Conservation (phyloP, 345 rosid species). For the Pugionium cornutum region DNA sequence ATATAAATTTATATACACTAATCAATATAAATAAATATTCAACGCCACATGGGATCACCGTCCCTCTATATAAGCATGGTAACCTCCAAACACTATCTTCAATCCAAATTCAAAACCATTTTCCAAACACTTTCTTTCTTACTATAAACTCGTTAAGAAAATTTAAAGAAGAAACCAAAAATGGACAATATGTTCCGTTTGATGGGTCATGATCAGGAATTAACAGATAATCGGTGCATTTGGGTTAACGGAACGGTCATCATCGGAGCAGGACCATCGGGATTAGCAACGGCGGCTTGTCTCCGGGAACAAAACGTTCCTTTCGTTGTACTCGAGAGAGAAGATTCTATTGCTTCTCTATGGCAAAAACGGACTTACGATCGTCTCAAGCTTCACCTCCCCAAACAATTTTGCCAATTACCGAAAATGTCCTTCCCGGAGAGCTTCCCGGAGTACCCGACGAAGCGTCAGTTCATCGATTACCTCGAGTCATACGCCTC, state of each 20-base stretch:
- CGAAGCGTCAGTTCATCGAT: constrained; percentile 62
- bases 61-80: constrained; percentile 31
- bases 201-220: constrained; percentile 47
- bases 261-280: too few species aligned
- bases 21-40: constrained; percentile 27
- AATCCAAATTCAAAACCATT: constrained; percentile 34
- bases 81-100: constrained; percentile 27
- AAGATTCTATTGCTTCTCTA: constrained; percentile 81
- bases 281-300: constrained; percentile 56
- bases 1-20: not conserved
- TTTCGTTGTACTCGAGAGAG: constrained; percentile 67
- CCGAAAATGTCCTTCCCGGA: constrained; percentile 81
- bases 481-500: constrained; percentile 74
- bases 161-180: not conserved
- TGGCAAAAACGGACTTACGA: constrained; percentile 84
- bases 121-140: constrained; percentile 8
- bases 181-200: constrained; percentile 53
- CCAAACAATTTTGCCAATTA: constrained; percentile 79
- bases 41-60: constrained; percentile 35
- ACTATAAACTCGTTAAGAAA: constrained; percentile 1
- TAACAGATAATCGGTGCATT: constrained; percentile 49
- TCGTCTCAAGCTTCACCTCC: constrained; percentile 83
- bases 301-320: constrained; percentile 72
- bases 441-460: constrained; percentile 71
- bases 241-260: too few species aligned